Percentiles rank a stretch among this genome's conserved stretches.
Conservation (phyloP, 2,329 filamentous ascomycete genomes). For the Tolypocladium cylindrosporum region DNA sequence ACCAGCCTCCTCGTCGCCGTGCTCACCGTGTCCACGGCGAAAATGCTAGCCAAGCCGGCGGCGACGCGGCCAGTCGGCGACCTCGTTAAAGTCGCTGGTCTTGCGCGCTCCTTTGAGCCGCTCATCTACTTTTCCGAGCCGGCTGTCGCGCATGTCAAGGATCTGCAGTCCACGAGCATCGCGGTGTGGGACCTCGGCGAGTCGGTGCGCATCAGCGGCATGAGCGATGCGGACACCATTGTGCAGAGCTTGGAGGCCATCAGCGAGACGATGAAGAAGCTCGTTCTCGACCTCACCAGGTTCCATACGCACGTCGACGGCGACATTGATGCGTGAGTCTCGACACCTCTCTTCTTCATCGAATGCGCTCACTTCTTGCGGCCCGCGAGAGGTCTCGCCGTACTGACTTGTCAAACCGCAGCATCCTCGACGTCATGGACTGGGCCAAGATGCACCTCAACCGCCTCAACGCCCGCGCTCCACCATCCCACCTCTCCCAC, state of each 20-base stretch:
- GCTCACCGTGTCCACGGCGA: conserved; percentile 54
- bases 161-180: conserved; percentile 82
- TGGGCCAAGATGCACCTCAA: conserved; percentile 83
- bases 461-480: conserved; percentile 52
- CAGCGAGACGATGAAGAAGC: conserved; percentile 72
- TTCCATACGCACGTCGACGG: conserved; percentile 93
- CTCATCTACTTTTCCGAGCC: conserved; percentile 92
- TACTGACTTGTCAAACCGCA: conserved; percentile 15
- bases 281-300: conserved; percentile 76
- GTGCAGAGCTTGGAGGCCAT: conserved; percentile 77
- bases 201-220: conserved; percentile 78
- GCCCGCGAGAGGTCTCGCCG: neutral
- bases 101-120: conserved; percentile 87
- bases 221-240: conserved; percentile 81
- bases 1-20: conserved; percentile 51
- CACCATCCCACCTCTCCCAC: conserved; percentile 48
- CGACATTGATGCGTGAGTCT: conserved; percentile 68
- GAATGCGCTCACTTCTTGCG: neutral
- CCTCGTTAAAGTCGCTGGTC: conserved; percentile 78
- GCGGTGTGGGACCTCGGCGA: conserved; percentile 94
- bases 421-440: conserved; percentile 90
- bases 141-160: conserved; percentile 74
- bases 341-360: neutral
- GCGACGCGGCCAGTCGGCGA: conserved; percentile 39
- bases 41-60: conserved; percentile 61